Evolutionary conservation across 352 stramenopile species (phyloP).

Genomic region (Phytophthora tubulina): DNA sequence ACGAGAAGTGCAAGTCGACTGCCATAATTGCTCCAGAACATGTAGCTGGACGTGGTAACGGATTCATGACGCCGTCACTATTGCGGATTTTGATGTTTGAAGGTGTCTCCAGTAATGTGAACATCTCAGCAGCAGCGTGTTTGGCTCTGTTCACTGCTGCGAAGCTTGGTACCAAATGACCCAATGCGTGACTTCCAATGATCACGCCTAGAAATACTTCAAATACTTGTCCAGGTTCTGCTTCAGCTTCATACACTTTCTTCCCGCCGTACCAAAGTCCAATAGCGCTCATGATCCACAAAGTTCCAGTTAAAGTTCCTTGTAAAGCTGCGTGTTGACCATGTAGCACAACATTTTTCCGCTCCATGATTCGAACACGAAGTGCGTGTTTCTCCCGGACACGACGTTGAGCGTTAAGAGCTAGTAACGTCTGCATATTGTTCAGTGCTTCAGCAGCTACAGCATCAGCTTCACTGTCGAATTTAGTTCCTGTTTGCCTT

Average conservation of each 20-base stretch:
- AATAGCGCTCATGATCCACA: slow-evolving; percentile 41
- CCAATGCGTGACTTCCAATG: slow-evolving; percentile 36
- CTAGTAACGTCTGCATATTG: slow-evolving; percentile 41
- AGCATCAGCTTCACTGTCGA: slow-evolving; percentile 27
- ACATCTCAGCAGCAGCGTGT: slow-evolving; percentile 28
- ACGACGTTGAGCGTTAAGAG: slow-evolving; percentile 42
- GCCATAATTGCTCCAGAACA: slow-evolving; percentile 27
- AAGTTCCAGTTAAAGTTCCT: slow-evolving; percentile 21
- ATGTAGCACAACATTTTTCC: slow-evolving; percentile 7
- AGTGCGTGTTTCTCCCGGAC: slow-evolving; percentile 36
- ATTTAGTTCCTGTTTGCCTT: background rate
- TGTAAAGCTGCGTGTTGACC: slow-evolving; percentile 26
- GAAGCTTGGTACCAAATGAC: slow-evolving; percentile 30
- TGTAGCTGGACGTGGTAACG: slow-evolving; percentile 14
- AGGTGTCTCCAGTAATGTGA: slow-evolving; percentile 23
- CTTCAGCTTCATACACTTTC: slow-evolving; percentile 38
- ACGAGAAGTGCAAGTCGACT: slow-evolving; percentile 37
- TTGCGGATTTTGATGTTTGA: slow-evolving; percentile 1
- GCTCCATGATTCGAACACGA: slow-evolving; percentile 27
- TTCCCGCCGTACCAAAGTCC: slow-evolving; percentile 39
- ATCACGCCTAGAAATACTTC: slow-evolving; percentile 31
- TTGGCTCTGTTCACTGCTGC: slow-evolving; percentile 16
- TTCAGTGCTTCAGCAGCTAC: slow-evolving; percentile 37
- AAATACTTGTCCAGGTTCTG: slow-evolving; percentile 26
- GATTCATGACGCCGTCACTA: slow-evolving; percentile 11